These are phyloP conservation scores for Penicillium canescens DNA, from an alignment of 495 filamentous ascomycete genomes.

Conservation along the genomic window DNA sequence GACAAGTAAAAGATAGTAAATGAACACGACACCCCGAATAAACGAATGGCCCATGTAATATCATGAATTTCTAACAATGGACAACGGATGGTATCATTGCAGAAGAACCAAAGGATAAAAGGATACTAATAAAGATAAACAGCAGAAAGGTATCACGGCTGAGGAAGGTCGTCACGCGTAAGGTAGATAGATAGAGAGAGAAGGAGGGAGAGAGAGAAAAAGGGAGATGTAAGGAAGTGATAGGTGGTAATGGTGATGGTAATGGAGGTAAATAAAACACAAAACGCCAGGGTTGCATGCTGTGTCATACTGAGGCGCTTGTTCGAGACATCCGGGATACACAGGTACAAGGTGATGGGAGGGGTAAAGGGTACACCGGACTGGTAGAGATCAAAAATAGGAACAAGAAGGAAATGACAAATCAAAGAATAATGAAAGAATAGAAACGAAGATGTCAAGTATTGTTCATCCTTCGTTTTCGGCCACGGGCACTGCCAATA, in stretches of 20 bases:
- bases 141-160: conserved; percentile 24
- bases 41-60: conserved; percentile 36
- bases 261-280: too few species aligned
- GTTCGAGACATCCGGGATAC: conserved; percentile 2
- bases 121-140: conserved; percentile 4
- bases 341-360: not conserved
- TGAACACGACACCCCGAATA: not conserved
- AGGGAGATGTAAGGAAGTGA: not conserved
- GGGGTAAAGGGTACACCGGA: conserved; percentile 1
- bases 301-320: conserved; percentile 1
- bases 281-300: not conserved
- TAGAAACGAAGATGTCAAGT: conserved; percentile 4
- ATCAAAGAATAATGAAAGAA: conserved; percentile 4
- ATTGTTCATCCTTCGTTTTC: conserved; percentile 63
- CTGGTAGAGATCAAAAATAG: not conserved
- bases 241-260: not conserved
- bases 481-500: conserved; percentile 79
- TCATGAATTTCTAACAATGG: conserved; percentile 31
- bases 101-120: conserved; percentile 6
- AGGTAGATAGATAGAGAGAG: conserved; percentile 1
- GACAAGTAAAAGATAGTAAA: too few species aligned
- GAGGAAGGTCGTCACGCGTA: conserved; percentile 27
- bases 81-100: conserved; percentile 36
- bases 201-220: not conserved
- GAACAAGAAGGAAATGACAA: not conserved